Conservation (phyloP, 2,329 filamentous ascomycete species). For the Ceratocystis ficicola region DNA sequence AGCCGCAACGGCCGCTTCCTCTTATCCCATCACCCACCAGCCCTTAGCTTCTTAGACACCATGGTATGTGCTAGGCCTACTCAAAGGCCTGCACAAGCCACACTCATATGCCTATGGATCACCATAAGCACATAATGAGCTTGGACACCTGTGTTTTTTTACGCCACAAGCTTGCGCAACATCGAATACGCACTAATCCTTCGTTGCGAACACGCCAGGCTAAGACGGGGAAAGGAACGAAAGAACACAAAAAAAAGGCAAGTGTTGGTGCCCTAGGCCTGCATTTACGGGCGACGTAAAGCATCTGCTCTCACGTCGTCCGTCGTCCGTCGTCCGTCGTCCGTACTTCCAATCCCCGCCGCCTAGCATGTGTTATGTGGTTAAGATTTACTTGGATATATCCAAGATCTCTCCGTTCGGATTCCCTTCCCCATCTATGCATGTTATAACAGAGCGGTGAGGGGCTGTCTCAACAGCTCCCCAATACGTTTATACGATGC, state of each 20-base stretch:
- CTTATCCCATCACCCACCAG: too few relatives aligned
- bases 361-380: too few relatives aligned
- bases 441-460: not conserved
- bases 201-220: not conserved
- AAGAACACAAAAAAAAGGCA: not conserved
- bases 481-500: too few relatives aligned
- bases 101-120: not conserved
- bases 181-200: not conserved
- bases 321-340: not conserved
- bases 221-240: not conserved
- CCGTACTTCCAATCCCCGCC: not conserved
- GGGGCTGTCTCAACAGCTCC: not conserved
- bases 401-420: not conserved
- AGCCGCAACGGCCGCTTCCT: not conserved
- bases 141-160: not conserved
- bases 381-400: too few relatives aligned
- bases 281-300: not conserved
- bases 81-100: not conserved
- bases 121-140: not conserved
- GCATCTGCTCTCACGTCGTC: not conserved
- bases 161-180: conserved; percentile 9
- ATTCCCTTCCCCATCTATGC: not conserved
- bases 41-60: not conserved
- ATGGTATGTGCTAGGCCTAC: not conserved
- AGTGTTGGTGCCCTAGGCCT: not conserved